Percentiles rank a stretch among this genome's conserved stretches.
Evolutionary conservation across 2,329 filamentous ascomycete species (phyloP).

Genomic region (Colletotrichum eremochloae): DNA sequence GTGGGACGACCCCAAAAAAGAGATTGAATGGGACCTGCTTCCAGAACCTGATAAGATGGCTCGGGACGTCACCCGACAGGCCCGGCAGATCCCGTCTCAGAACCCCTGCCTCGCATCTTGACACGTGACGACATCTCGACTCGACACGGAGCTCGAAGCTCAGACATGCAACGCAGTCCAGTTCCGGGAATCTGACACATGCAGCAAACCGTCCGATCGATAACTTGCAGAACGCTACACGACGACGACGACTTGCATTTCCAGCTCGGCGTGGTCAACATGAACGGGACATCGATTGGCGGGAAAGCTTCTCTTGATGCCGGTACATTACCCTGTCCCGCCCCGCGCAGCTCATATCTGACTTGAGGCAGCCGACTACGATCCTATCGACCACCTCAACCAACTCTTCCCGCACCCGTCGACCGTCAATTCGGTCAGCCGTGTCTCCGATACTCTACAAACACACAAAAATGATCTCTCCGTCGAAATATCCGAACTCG

Average conservation of each 20-base stretch:
- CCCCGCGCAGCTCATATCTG: constrained; percentile 37
- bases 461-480: constrained; percentile 86
- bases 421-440: constrained; percentile 80
- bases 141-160: constrained; percentile 25
- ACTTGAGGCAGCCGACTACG: constrained; percentile 75
- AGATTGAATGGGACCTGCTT: constrained; percentile 16
- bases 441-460: constrained; percentile 80
- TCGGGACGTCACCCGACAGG: constrained; percentile 30
- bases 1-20: constrained; percentile 33
- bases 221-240: constrained; percentile 3
- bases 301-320: constrained; percentile 59
- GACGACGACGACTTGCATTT: neutral
- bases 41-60: constrained; percentile 19
- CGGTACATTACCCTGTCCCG: constrained; percentile 51
- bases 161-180: constrained; percentile 20
- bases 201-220: constrained; percentile 17
- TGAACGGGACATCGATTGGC: constrained; percentile 55
- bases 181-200: constrained; percentile 29
- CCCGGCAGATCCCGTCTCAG: constrained; percentile 13
- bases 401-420: constrained; percentile 92
- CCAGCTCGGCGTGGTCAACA: constrained; percentile 44
- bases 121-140: constrained; percentile 40
- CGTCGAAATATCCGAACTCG: constrained; percentile 78
- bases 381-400: constrained; percentile 94
- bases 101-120: constrained; percentile 5